Evolutionary conservation across 768 basidiomycete genomes (phyloP), one percentile per base, ranked within the genome.

Genomic region (Cystofilobasidium bisporidii): DNA sequence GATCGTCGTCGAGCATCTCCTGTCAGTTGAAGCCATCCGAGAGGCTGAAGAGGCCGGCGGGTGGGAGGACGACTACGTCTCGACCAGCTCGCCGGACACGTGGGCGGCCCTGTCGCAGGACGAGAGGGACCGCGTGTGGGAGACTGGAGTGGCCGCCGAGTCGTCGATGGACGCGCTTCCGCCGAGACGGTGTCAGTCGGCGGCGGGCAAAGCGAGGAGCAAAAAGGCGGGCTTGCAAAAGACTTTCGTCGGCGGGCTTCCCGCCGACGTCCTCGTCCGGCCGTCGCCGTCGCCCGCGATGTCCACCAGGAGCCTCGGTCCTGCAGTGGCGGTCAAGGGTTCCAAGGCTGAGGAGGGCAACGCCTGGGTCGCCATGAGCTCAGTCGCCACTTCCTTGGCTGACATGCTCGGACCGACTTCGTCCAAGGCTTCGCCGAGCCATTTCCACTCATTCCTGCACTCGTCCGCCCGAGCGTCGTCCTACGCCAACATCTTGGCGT

Each of bases 1-100:
- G 20, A 38, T 50, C 24, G 55, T 68, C 33, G 67, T 68, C 45
- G 67, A 68, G 45, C 43, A 61, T 32, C 62, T 68, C 14, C 67
- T 68, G 6, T 63, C 61, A 15, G 26, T 68, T 41, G 67, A 63
- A n/a, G 48, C 61, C 15, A 68, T 68, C 30, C 61, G 61, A 10
- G 67, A 68, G 45, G 55, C 61, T 12, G 67, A 68, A 24, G 67
- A 63, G 36, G 33, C 43, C 10, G 67, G 67, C 18, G 32, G n/a
- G 8, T 67, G 66, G 66, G 61, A 57, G 8, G 66, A 48, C 47
- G 28, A 20, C 9, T 26, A 6, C 24, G 41, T 30, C 28, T 41
- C 48, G 28, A 36, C 20, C 14, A 18, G 10, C 9, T 1, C 50
- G 48, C 18, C 18, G 61, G 28, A 43, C 8, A 41, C 53, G 12